phyloP scores from a whole-genome alignment of 345 rosid species.

The Eucalyptus polybractea region DNA sequence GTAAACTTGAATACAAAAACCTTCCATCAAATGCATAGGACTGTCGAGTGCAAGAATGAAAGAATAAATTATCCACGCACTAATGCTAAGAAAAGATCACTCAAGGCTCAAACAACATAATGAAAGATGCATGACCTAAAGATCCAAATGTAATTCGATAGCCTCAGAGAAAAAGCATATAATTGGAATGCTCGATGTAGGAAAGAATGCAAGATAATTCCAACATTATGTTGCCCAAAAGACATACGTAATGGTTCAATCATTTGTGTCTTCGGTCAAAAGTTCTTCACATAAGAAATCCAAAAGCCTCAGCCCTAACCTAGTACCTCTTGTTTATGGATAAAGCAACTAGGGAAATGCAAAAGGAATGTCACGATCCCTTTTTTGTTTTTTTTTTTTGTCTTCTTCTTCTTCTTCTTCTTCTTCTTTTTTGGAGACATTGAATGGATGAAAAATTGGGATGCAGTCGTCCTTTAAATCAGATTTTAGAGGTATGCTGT shows the following conservation, averaged over 20 bases:
- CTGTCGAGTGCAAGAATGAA: not conserved
- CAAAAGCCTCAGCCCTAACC: not conserved
- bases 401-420: rapidly evolving
- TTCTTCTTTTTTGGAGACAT: not conserved
- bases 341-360: not conserved
- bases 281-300: not conserved
- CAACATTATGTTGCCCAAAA: not conserved
- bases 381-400: not conserved
- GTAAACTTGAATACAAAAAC: not conserved
- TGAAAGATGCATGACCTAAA: not conserved
- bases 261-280: not conserved
- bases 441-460: not conserved
- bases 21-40: not conserved
- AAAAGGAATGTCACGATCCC: not conserved
- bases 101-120: not conserved
- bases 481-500: not conserved
- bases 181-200: not conserved
- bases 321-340: not conserved
- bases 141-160: not conserved
- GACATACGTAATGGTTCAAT: not conserved
- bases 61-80: not conserved
- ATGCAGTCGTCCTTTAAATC: not conserved
- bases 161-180: not conserved
- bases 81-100: not conserved
- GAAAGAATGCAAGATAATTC: not conserved